phyloP scores from a whole-genome alignment of 306 rosid genomes.

The Lathyrus oleraceus region DNA sequence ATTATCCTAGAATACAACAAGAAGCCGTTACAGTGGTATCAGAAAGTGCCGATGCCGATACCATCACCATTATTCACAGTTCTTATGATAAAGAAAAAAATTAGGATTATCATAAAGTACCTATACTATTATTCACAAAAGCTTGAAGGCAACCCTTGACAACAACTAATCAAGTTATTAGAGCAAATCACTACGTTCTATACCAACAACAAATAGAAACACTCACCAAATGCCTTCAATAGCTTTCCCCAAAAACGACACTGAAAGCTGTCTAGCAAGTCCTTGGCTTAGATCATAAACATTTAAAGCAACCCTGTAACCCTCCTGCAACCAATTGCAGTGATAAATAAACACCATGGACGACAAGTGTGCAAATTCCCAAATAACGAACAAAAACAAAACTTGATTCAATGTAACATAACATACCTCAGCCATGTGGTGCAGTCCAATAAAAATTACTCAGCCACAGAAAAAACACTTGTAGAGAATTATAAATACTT shows the following conservation, averaged over 20 bases:
- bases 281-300: constrained; percentile 96
- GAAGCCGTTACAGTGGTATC: no score
- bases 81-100: no score
- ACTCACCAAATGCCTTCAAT: constrained; percentile 93
- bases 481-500: neutral
- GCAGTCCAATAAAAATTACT: constrained; percentile 1
- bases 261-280: constrained; percentile 83
- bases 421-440: constrained; percentile 76
- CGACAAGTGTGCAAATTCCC: neutral
- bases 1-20: neutral
- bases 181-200: neutral
- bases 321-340: constrained; percentile 62
- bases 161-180: neutral
- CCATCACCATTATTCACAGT: no score
- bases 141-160: neutral
- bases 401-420: neutral
- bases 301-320: constrained; percentile 67
- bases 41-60: no score
- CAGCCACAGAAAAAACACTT: neutral
- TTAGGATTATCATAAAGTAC: no score
- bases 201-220: neutral
- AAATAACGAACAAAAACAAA: neutral
- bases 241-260: constrained; percentile 77
- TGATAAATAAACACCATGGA: neutral
- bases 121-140: no score